A percentile compares a stretch with the other conserved stretches of the same genome.
These are phyloP conservation scores for Nemania serpens DNA, from an alignment of 2,329 filamentous ascomycete genomes.

Conservation along the genomic window DNA sequence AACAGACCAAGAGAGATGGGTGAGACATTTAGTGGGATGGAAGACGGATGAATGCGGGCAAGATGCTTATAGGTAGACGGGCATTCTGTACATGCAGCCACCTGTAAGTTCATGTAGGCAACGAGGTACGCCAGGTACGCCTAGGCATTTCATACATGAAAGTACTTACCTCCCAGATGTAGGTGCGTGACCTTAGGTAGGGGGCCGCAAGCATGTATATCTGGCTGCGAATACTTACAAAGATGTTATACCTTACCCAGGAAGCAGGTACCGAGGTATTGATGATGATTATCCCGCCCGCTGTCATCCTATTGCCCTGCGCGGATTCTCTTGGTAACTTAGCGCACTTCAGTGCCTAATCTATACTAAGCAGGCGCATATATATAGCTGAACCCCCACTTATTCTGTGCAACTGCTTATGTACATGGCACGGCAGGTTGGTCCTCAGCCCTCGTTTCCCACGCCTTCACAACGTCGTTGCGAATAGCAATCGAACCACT, in stretches of 20 bases:
- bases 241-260: constrained; percentile 7
- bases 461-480: no score
- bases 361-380: no score
- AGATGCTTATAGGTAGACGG: not conserved
- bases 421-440: no score
- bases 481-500: no score
- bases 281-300: constrained; percentile 1
- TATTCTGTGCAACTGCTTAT: no score
- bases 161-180: not conserved
- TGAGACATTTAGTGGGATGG: not conserved
- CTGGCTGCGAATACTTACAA: no score
- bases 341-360: not conserved
- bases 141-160: not conserved
- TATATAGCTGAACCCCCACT: no score
- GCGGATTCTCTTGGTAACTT: not conserved
- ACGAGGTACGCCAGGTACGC: not conserved
- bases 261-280: not conserved
- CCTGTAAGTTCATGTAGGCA: no score
- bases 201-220: no score
- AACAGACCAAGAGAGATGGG: not conserved
- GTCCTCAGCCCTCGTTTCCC: no score
- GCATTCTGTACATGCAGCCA: not conserved
- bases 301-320: not conserved
- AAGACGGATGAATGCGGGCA: constrained; percentile 1
- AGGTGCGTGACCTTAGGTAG: not conserved